phyloP scores from a whole-genome alignment of 805 yeast genomes.

The Cyberlindnera samutprakarnensis region DNA sequence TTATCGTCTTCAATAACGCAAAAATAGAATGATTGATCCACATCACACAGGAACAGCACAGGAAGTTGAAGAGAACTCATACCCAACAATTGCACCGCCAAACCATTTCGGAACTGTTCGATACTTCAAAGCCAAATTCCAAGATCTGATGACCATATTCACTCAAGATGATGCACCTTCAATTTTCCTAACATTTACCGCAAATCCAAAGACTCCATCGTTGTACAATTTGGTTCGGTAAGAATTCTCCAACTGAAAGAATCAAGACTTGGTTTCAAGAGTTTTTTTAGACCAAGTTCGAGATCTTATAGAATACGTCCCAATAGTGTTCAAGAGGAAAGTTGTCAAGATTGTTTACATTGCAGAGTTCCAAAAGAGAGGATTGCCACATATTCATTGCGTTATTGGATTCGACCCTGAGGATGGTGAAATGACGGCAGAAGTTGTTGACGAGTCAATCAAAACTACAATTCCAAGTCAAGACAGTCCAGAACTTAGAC shows the following conservation, averaged over 20 bases:
- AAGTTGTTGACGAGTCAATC: not conserved
- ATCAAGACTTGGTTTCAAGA: not conserved
- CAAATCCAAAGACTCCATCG: not conserved
- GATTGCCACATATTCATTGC: constrained; percentile 1
- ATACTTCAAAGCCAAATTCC: not conserved
- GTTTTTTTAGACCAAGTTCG: not conserved
- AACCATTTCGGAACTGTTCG: not conserved
- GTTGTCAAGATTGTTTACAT: not conserved
- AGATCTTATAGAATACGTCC: not conserved
- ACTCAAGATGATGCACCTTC: not conserved
- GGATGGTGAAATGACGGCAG: not conserved
- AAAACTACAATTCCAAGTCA: not conserved
- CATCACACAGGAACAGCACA: not conserved
- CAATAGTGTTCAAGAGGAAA: not conserved
- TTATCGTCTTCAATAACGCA: not conserved
- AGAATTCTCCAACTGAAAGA: not conserved
- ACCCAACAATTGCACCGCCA: not conserved
- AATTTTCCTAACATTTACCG: not conserved
- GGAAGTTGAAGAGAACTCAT: not conserved
- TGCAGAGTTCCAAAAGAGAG: not conserved
- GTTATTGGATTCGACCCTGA: not conserved
- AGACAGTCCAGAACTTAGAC: not conserved
- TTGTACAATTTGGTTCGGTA: not conserved
- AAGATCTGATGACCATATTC: not conserved
- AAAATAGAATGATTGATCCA: not conserved